A percentile compares a stretch with the other conserved stretches of the same genome.
phyloP scores from a whole-genome alignment of 306 rosid species.

The Begonia fuchsioides region DNA sequence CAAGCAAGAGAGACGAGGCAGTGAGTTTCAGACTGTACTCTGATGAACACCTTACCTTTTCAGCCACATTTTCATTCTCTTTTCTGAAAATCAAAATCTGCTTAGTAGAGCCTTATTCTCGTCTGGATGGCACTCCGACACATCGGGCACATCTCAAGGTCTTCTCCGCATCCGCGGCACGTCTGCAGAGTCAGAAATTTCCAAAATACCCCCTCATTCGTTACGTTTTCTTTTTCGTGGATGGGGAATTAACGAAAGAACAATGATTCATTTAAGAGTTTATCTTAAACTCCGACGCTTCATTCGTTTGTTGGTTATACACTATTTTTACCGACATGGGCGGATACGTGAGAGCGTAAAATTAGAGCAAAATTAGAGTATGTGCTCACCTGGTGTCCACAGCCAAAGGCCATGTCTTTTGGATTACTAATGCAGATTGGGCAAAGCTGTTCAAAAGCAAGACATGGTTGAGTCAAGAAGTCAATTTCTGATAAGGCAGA shows the following conservation, averaged over 20 bases:
- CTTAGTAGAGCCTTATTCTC: conserved; percentile 65
- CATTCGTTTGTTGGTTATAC: no score
- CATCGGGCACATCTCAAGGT: conserved; percentile 70
- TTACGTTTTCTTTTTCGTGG: no score
- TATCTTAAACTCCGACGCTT: no score
- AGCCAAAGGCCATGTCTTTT: conserved; percentile 93
- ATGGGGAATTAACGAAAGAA: no score
- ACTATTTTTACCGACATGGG: no score
- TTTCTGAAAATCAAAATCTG: background rate
- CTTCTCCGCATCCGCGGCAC: conserved; percentile 69
- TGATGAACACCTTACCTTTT: no score
- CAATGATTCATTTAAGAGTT: no score
- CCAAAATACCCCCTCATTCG: background rate
- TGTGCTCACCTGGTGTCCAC: conserved; percentile 80
- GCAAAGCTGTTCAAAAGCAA: conserved; percentile 39
- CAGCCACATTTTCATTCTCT: no score
- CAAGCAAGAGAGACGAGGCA: no score
- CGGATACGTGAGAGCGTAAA: background rate
- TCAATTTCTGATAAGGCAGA: background rate
- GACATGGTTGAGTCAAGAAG: background rate
- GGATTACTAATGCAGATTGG: conserved; percentile 65
- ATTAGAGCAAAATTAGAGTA: background rate
- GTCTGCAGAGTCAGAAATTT: conserved; percentile 33
- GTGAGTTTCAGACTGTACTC: no score
- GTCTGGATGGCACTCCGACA: conserved; percentile 61